A percentile compares a stretch with the other conserved stretches of the same genome.
phyloP scores from a whole-genome alignment of 2,329 filamentous ascomycete genomes.

The Cladosporium sp. region DNA sequence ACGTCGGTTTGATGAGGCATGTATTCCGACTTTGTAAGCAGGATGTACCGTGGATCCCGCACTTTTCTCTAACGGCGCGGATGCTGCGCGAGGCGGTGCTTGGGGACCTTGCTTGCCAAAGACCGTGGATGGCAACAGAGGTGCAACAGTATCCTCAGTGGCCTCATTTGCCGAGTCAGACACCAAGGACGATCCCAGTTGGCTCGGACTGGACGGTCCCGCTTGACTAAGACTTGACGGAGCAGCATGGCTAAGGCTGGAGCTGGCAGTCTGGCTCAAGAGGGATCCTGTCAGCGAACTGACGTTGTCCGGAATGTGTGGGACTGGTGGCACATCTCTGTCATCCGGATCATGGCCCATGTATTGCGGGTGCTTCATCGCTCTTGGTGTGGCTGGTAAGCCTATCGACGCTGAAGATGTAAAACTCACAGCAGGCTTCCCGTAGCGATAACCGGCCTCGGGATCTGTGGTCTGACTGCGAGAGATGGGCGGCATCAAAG shows the following conservation, averaged over 20 bases:
- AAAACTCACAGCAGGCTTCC: constrained; percentile 36
- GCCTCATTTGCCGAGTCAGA: constrained; percentile 32
- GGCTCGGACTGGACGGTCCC: constrained; percentile 28
- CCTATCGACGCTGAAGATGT: constrained; percentile 60
- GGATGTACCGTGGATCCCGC: constrained; percentile 27
- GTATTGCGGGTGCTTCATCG: constrained; percentile 78
- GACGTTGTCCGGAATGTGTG: constrained; percentile 51
- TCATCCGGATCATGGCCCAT: constrained; percentile 53
- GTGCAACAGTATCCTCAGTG: constrained; percentile 39
- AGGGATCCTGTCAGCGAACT: constrained; percentile 30
- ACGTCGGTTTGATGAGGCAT: constrained; percentile 32
- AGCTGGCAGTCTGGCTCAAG: constrained; percentile 28
- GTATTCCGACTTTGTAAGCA: constrained; percentile 30
- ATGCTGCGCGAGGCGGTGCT: constrained; percentile 40
- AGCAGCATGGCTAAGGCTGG: constrained; percentile 3
- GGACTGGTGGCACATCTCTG: constrained; percentile 49
- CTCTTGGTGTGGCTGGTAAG: constrained; percentile 84
- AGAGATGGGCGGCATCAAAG: constrained; percentile 36
- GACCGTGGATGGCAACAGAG: constrained; percentile 45
- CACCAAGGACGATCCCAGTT: constrained; percentile 9
- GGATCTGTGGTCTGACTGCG: constrained; percentile 66
- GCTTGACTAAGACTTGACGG: constrained; percentile 26
- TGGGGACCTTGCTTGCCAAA: constrained; percentile 38
- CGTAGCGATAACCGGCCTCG: constrained; percentile 39
- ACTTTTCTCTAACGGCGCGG: constrained; percentile 44